phyloP scores from a whole-genome alignment of 352 stramenopile species.

The Aphanomyces invadans region DNA sequence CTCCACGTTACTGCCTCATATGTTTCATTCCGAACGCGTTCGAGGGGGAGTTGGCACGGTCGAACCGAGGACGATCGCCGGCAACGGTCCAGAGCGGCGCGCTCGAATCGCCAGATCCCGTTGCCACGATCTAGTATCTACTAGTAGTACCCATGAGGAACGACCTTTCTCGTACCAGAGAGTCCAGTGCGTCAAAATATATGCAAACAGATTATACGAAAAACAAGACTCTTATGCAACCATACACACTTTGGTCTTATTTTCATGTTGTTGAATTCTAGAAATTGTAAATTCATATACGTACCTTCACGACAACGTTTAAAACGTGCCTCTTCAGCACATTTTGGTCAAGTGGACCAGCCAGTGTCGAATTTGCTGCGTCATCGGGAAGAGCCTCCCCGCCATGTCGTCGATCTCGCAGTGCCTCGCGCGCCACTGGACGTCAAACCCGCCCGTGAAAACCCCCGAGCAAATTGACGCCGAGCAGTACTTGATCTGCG shows the following conservation, averaged over 20 bases:
- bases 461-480: conserved; percentile 43
- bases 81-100: no score
- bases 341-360: background rate
- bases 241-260: no score
- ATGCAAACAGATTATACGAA: background rate
- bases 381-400: background rate
- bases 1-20: no score
- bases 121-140: background rate
- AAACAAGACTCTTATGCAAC: no score
- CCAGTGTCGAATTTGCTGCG: background rate
- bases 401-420: background rate
- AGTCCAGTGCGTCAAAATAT: background rate
- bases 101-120: no score
- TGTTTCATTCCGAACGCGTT: no score
- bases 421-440: conserved; percentile 34
- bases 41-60: no score
- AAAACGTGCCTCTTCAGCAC: background rate
- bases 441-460: conserved; percentile 36
- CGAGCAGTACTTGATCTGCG: conserved; percentile 44
- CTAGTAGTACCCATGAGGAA: background rate
- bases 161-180: background rate
- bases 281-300: background rate
- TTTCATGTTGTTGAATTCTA: background rate
- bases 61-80: no score
- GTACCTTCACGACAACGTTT: background rate